Evolutionary conservation across 2,329 filamentous ascomycete species (phyloP), one percentile per base, ranked within the genome.

Genomic region (Nothopassalora personata): DNA sequence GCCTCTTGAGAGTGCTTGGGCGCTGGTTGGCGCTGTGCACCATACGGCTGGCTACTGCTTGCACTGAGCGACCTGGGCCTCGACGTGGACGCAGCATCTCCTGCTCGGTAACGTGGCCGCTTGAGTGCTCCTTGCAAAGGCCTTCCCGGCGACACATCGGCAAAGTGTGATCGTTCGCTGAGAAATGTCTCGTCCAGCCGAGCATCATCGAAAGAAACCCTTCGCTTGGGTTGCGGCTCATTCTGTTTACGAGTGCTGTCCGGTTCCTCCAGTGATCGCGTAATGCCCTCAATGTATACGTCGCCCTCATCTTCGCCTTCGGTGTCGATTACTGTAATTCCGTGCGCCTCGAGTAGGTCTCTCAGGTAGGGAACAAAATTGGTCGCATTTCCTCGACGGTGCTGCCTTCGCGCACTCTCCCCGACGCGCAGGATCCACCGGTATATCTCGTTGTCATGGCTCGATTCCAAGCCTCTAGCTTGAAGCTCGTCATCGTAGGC

Each of bases 351-450:
- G 54, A 71, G 63, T 23, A 71, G 55, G 33, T 60, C 60, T 56
- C 62, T 71, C 64, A 71, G 34, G 46, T 63, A 62, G 50, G 62
- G 60, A 36, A 69, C 62, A 56, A 71, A 48, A 61, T 69, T 61
- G 28, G 60, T 63, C 36, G 56, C 45, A 53, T 61, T 51, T 9
- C 62, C 59, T 18, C 54, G 49, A 13, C 62, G 59, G 49, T 63
- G 63, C 48, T 60, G 58, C 33, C 58, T 58, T 70, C 67, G 64
- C 58, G 64, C 65, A 53, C 56, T 64, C 56, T 85, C 86, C 54
- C 89, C 88, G 71, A 96, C 85, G 68, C 87, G 87, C 72, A 94
- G 90, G 57, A 96, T 76, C 67, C 95, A 86, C 63, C 87, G 84
- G 64, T 91, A 86, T 68, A 91, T 87, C 66, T 88, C 84, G 66